These are phyloP conservation scores for Seiridium cupressi DNA, from an alignment of 2,329 filamentous ascomycete genomes.

Conservation along the genomic window DNA sequence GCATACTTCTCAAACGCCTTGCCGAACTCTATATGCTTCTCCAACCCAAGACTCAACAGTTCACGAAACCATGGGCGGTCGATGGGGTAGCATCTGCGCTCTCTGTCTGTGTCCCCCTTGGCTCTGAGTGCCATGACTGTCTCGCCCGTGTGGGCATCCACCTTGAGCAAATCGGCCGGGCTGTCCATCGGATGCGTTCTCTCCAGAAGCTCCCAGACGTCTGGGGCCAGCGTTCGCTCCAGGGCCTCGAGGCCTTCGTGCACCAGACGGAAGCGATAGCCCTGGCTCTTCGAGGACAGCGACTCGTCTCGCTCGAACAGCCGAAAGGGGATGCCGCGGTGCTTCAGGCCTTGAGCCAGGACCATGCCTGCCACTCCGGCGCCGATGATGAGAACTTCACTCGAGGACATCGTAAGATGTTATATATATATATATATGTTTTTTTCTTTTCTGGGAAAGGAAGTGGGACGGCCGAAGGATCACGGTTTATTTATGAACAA, in stretches of 20 bases:
- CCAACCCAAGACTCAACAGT: not conserved
- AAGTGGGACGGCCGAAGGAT: not conserved
- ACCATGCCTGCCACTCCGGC: conserved; percentile 32
- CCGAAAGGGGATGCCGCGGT: conserved; percentile 30
- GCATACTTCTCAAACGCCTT: conserved; percentile 1
- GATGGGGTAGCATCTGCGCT: conserved; percentile 5
- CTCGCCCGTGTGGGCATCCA: not conserved
- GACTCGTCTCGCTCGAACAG: conserved; percentile 33
- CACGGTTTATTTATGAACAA: too few species aligned
- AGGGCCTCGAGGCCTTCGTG: conserved; percentile 19
- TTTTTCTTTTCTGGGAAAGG: not conserved
- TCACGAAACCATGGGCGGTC: conserved; percentile 3
- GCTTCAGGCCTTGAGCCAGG: conserved; percentile 32
- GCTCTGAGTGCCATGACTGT: not conserved
- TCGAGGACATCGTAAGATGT: not conserved
- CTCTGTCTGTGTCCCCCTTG: conserved; percentile 14
- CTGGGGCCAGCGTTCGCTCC: conserved; percentile 8
- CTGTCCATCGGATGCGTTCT: conserved; percentile 11
- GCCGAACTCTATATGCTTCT: not conserved
- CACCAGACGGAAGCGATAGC: conserved; percentile 32
- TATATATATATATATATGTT: not conserved
- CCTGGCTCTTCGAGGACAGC: conserved; percentile 28
- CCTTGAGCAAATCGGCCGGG: not conserved
- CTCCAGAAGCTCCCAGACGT: conserved; percentile 17
- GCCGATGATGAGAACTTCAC: conserved; percentile 31